Base-by-base conservation (phyloP, 345 rosid genomes). In the Citrus australasica region DNA sequence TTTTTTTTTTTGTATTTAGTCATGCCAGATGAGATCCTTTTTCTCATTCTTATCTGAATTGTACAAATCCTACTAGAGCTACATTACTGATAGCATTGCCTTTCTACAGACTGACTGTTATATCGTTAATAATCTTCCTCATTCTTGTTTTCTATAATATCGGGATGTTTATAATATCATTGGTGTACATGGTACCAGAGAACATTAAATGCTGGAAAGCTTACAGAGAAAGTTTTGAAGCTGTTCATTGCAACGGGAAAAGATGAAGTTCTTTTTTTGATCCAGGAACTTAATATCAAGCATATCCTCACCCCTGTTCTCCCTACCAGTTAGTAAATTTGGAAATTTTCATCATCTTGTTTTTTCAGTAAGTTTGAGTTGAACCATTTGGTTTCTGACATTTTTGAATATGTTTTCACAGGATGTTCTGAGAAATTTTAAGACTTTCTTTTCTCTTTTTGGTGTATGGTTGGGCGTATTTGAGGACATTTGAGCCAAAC, bases 151-250 rank as follows among this genome's bases (percentile, higher is more conserved):
- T 51, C 21, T 10, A 22, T 63, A 46, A 40, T 69, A 63, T 37
- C 37, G 38, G 62, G 60, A 33, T 70, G 10, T 28, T 3, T 79
- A 2, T 76, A 7, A 25, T 67, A 48, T 46, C 48, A 71, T 21
- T 30, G 37, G 6, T 71, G 81, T 81, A 68, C 78, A 59, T 76
- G 64, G 84, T 87, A 69, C 48, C 80, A 96, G 99, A 89, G 88
- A 86, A 96, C 96, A 33, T 7, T 94, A 81, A 82, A 81, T 79
- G 95, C 99, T 87, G 98, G 99, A 85, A 96, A 90, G 83, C 84
- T 94, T 81, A 96, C 79, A 60, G 92, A 89, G 88, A 89, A 90
- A 86, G 86, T 87, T 82, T 72, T 94, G 79, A 89, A 83, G 62
- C 84, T 96, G 68, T 96, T 94, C 77, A 73, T 92, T 64, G 89